These are phyloP conservation scores for Lipomyces japonicus DNA, from an alignment of 805 yeast genomes.

Conservation along the genomic window DNA sequence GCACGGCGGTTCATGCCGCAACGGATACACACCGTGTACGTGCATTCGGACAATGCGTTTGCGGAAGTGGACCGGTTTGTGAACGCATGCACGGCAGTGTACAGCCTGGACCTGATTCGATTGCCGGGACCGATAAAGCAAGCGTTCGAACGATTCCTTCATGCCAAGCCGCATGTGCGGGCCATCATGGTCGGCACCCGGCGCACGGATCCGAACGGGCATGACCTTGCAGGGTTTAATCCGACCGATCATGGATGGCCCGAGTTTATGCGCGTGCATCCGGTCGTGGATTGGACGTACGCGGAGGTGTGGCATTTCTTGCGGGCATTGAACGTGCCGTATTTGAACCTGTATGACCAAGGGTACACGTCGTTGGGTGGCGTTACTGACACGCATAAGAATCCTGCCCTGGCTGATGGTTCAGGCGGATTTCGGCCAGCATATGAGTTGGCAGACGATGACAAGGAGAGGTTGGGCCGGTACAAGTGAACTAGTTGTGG, in stretches of 20 bases:
- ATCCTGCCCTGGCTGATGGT: slow-evolving; percentile 53
- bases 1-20: slow-evolving; percentile 25
- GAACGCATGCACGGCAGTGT: slow-evolving; percentile 48
- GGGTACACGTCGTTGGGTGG: slow-evolving; percentile 95
- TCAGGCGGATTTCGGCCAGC: slow-evolving; percentile 57
- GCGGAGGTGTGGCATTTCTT: slow-evolving; percentile 83
- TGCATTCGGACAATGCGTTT: slow-evolving; percentile 72
- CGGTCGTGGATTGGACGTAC: slow-evolving; percentile 83
- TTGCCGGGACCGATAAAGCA: slow-evolving; percentile 49
- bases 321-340: slow-evolving; percentile 52
- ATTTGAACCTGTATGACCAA: slow-evolving; percentile 70
- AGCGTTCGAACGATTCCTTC: slow-evolving; percentile 66
- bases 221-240: slow-evolving; percentile 55
- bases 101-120: slow-evolving; percentile 49
- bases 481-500: too few relatives aligned
- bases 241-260: slow-evolving; percentile 93
- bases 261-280: slow-evolving; percentile 73
- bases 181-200: slow-evolving; percentile 87
- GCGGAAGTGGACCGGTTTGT: slow-evolving; percentile 67
- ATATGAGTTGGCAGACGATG: slow-evolving; percentile 46
- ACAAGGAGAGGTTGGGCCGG: slow-evolving; percentile 53
- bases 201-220: slow-evolving; percentile 81
- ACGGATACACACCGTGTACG: slow-evolving; percentile 60
- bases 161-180: slow-evolving; percentile 50
- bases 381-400: slow-evolving; percentile 60